Percentiles rank a stretch among this genome's conserved stretches.
These are phyloP conservation scores for Sugiyamaella chiloensis DNA, from an alignment of 805 yeast species.

Conservation along the genomic window DNA sequence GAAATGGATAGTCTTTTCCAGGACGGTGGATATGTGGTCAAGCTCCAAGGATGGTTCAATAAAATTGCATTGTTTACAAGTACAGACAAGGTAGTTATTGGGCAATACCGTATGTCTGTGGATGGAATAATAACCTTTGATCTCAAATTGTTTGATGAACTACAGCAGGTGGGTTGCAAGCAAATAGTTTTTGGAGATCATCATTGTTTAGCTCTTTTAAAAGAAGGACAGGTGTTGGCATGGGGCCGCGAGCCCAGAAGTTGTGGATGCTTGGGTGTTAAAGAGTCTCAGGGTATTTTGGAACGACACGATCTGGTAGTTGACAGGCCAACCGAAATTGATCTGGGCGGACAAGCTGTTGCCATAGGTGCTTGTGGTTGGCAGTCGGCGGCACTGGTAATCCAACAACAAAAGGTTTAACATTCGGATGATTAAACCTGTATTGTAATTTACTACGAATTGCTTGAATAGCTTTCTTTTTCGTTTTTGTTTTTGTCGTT, in stretches of 20 bases:
- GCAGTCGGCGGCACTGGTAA: slow-evolving; percentile 65
- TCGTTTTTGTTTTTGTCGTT: too few relatives aligned
- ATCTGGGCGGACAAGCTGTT: slow-evolving; percentile 40
- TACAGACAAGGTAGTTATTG: slow-evolving; percentile 4
- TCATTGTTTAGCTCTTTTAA: slow-evolving; percentile 61
- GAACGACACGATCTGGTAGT: slow-evolving; percentile 40
- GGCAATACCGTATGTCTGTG: background rate
- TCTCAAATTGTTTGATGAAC: slow-evolving; percentile 39
- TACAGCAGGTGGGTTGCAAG: slow-evolving; percentile 49
- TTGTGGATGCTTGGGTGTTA: slow-evolving; percentile 68
- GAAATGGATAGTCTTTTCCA: slow-evolving; percentile 26
- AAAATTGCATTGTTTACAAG: background rate
- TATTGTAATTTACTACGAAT: too few relatives aligned
- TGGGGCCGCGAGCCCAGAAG: slow-evolving; percentile 66
- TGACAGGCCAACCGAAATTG: slow-evolving; percentile 42
- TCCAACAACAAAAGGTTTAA: too few relatives aligned
- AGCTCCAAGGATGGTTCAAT: slow-evolving; percentile 51
- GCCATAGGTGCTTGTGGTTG: slow-evolving; percentile 75
- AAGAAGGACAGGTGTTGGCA: slow-evolving; percentile 52
- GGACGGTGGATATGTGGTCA: slow-evolving; percentile 36
- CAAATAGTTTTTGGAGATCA: slow-evolving; percentile 69
- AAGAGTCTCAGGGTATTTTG: background rate
- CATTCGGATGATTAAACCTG: too few relatives aligned
- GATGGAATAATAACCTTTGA: slow-evolving; percentile 37
- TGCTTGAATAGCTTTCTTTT: background rate